Evolutionary conservation across 768 basidiomycete genomes (phyloP), one percentile per base, ranked within the genome.

Genomic region (Xerocomellus amylosporus): DNA sequence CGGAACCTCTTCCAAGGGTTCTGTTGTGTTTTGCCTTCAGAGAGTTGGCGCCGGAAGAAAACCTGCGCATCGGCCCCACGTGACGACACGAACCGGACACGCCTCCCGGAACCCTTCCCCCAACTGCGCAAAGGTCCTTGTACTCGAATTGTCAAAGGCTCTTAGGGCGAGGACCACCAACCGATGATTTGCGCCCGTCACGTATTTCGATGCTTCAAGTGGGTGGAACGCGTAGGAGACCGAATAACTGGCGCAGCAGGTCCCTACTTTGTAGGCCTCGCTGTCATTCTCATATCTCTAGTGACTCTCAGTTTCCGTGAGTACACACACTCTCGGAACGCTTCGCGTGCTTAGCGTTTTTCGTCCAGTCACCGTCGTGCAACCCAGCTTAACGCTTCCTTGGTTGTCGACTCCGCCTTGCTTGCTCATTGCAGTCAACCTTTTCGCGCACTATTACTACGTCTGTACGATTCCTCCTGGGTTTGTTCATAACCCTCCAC

Each of bases 191-290:
- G 71, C 51, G 57, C 61, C 12, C 71, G 57, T 26, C 58, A 42
- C 14, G 60, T 71, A 47, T 86, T 85, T 59, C 73, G 76, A 30
- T 87, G 86, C 65, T 87, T 85, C 73, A 83, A 76, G 66, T 71
- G 69, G 14, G 67, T 95, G 13, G 94, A 98, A 73, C 74, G 83
- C 49, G 71, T 75, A 46, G 95, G 82, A 6, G 92, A 97, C 69
- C 75, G 79, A 60, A 63, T 96, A 37, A 97, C 93, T 0, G 93
- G 94, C 49, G 88, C 90, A 49, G 94, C 91, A 30, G 96, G 96
- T 0, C 96, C 94, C 0, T 83, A 88, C 64, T 98, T 98, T 67
- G 83, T 98, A 37, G 79, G 74, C 1, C 75, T 96, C n/a, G 95
- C 93, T 5, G 76, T 87, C 51, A 63, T 84, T 8, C 78, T 98